Evolutionary conservation across 305 asterid species (phyloP).

Genomic region (Fraxinus dipetala): DNA sequence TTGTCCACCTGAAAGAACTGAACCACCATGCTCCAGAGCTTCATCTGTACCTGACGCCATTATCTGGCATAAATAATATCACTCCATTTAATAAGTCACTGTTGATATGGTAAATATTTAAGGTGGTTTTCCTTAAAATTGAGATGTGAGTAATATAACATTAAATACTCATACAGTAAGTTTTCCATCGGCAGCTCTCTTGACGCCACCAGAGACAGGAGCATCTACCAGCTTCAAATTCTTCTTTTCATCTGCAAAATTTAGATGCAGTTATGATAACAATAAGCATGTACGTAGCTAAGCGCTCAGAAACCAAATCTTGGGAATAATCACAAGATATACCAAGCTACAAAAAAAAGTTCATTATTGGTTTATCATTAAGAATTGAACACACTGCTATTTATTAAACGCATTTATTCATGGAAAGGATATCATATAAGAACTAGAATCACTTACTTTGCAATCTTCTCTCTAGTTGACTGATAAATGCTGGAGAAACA

Average conservation of each 20-base stretch:
- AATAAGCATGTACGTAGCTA: neutral
- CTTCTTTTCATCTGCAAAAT: constrained; percentile 61
- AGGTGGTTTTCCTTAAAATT: constrained; percentile 14
- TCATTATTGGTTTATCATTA: neutral
- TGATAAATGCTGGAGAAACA: constrained; percentile 91
- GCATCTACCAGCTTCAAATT: constrained; percentile 88
- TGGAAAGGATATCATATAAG: constrained; percentile 11
- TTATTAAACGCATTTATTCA: neutral
- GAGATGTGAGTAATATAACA: constrained; percentile 17
- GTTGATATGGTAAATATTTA: neutral
- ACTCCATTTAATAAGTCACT: constrained; percentile 23
- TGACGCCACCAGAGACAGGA: constrained; percentile 99
- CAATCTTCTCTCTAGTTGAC: constrained; percentile 73
- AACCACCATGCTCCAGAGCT: constrained; percentile 83
- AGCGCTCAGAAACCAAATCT: neutral
- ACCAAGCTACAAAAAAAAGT: neutral
- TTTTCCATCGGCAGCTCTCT: constrained; percentile 82
- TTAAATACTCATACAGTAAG: constrained; percentile 65
- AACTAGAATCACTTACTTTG: constrained; percentile 53
- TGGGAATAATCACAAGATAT: neutral
- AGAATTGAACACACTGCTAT: neutral
- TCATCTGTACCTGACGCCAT: constrained; percentile 94
- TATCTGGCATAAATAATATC: constrained; percentile 50
- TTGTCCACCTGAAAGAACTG: constrained; percentile 76
- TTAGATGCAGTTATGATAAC: constrained; percentile 11